Base-by-base conservation (phyloP, 2,329 filamentous ascomycete species). In the Fusarium xylarioides region DNA sequence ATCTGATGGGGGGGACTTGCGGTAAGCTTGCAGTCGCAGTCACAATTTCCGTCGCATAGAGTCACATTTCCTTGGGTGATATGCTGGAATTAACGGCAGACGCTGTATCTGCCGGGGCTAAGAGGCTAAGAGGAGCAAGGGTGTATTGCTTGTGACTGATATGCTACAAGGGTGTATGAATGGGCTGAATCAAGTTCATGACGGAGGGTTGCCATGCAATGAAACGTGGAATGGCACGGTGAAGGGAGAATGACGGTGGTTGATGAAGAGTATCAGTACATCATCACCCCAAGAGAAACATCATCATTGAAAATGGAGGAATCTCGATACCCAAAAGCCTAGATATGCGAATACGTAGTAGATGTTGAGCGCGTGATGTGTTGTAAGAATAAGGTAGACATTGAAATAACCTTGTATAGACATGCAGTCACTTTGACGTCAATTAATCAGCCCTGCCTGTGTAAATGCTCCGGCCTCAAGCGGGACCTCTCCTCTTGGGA, bases 351-450 rank as follows among this genome's bases (percentile, higher is more conserved):
- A 49, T 46, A 49, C n/a, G n/a, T 35, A 32, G 34, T 26, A 46
- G 26, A 63, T 42, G 28, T 12, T 35, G 46, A 43, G 30, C 35
- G 35, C 30, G n/a, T 54, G 37, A 44, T 55, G 35, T 43, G n/a
- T 30, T 55, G 28, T 55, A 16, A 40, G 52, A 55, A 55, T 63
- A 68, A 34, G 50, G 34, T 54, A 54, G 23, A 34, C 10, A 28
- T 65, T 58, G 43, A 63, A 59, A 64, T 49, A 64, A 63, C 69
- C 26, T 64, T 23, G 50, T 57, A 28, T 35, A 7, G 23, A 19
- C 23, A 71, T 75, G 66, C 46, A 68, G 63, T 74, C 74, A 76
- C 68, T 63, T 72, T 76, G 71, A 76, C 74, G 74, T 76, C 74
- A 76, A 71, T 28, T 16, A 35, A n/a, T 43, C 34, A 37, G 30